phyloP scores from a whole-genome alignment of 169 alveolate genomes.

The Sarcocystis neurona region DNA sequence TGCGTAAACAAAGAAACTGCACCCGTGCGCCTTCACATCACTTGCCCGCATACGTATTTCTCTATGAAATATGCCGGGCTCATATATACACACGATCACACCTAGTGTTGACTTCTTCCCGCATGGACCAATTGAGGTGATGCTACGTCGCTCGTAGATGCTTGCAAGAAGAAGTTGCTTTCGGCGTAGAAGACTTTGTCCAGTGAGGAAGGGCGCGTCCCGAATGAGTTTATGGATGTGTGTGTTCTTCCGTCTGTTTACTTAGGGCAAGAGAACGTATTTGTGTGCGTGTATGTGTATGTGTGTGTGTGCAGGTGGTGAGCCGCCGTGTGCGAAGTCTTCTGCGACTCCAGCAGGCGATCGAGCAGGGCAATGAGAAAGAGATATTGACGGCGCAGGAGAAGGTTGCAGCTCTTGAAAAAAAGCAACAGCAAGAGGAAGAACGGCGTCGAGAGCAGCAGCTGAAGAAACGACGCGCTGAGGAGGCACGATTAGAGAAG shows the following conservation, averaged over 20 bases:
- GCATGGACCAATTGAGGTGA: too few relatives aligned
- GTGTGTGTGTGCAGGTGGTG: not conserved
- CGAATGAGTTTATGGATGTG: not conserved
- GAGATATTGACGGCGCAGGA: constrained; percentile 19
- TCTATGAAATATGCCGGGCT: too few relatives aligned
- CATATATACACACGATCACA: too few relatives aligned
- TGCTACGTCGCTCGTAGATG: too few relatives aligned
- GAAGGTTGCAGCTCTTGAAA: constrained; percentile 4
- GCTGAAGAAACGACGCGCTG: constrained; percentile 3
- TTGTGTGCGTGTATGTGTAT: not conserved
- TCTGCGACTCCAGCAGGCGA: not conserved
- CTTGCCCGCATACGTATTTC: too few relatives aligned
- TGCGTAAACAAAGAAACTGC: too few relatives aligned
- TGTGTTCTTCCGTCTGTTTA: not conserved
- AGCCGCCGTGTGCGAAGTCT: constrained; percentile 6
- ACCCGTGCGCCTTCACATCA: too few relatives aligned
- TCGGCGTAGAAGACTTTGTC: too few relatives aligned
- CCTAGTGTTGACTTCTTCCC: too few relatives aligned
- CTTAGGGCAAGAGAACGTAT: too few relatives aligned
- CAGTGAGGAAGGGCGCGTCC: too few relatives aligned
- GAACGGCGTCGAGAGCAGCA: constrained; percentile 5
- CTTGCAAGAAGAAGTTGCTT: too few relatives aligned
- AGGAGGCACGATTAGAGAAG: constrained; percentile 11
- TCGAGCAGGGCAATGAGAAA: constrained; percentile 26
- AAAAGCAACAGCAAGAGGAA: constrained; percentile 16